Evolutionary conservation across 139 green algal genomes (phyloP).

Genomic region (Tetraselmis chui): DNA sequence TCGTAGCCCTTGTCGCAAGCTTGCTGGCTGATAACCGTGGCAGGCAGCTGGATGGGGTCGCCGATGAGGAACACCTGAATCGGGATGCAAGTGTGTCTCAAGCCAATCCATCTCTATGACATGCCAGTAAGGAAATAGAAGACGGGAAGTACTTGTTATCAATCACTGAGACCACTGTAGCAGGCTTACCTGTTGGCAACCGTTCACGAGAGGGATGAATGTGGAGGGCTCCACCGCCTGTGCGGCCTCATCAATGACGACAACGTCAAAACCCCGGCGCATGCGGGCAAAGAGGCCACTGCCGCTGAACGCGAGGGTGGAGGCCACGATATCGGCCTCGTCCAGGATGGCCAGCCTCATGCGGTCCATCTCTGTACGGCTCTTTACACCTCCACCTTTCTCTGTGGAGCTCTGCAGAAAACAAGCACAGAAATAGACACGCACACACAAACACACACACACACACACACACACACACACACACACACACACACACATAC

Average conservation of each 20-base stretch:
- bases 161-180: too few relatives aligned
- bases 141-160: too few relatives aligned
- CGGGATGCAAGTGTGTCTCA: background rate
- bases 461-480: too few relatives aligned
- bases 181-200: slow-evolving; percentile 24
- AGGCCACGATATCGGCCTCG: slow-evolving; percentile 73
- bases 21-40: slow-evolving; percentile 42
- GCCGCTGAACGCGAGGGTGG: slow-evolving; percentile 72
- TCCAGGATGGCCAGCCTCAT: slow-evolving; percentile 58
- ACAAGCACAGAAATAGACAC: too few relatives aligned
- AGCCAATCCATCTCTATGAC: too few relatives aligned
- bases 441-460: too few relatives aligned
- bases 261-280: slow-evolving; percentile 36
- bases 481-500: slow-evolving; percentile 15
- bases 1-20: slow-evolving; percentile 51
- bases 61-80: slow-evolving; percentile 49
- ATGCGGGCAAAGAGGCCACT: slow-evolving; percentile 31
- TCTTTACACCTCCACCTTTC: background rate
- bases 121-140: too few relatives aligned
- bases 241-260: slow-evolving; percentile 71
- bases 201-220: slow-evolving; percentile 44
- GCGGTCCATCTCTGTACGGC: slow-evolving; percentile 32
- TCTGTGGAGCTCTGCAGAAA: background rate
- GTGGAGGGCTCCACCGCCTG: slow-evolving; percentile 54
- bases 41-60: slow-evolving; percentile 55